phyloP scores from a whole-genome alignment of 371 early-diverging fungal species.

The Mucor sp. region DNA sequence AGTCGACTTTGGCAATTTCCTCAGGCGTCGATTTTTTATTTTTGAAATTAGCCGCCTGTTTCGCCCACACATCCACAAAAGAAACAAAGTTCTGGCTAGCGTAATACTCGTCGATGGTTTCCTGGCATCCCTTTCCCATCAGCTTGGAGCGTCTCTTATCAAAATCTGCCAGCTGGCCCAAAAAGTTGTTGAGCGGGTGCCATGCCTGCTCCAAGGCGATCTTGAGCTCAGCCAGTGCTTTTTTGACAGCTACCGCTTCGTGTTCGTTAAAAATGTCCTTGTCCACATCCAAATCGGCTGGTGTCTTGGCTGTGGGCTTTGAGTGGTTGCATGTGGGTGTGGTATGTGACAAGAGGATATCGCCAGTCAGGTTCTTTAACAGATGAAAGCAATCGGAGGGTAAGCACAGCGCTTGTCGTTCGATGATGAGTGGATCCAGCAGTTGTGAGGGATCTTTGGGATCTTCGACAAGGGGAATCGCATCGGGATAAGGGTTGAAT shows the following conservation, averaged over 20 bases:
- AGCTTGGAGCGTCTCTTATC: constrained; percentile 34
- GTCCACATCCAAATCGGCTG: constrained; percentile 73
- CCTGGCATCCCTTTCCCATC: constrained; percentile 42
- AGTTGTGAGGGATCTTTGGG: constrained; percentile 63
- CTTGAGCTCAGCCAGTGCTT: constrained; percentile 41
- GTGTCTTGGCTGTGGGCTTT: constrained; percentile 64
- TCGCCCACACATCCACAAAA: constrained; percentile 38
- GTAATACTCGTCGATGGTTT: constrained; percentile 32
- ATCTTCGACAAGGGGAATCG: constrained; percentile 59
- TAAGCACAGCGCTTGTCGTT: constrained; percentile 62
- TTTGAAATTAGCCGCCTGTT: constrained; percentile 12
- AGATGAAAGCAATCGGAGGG: constrained; percentile 69
- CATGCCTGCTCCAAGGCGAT: constrained; percentile 39
- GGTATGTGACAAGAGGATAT: constrained; percentile 71
- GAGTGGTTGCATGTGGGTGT: constrained; percentile 77
- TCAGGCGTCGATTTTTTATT: constrained; percentile 29
- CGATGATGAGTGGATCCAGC: constrained; percentile 61
- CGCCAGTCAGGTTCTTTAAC: constrained; percentile 70
- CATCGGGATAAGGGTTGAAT: constrained; percentile 65
- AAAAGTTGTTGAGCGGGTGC: constrained; percentile 48
- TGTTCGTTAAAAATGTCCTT: constrained; percentile 69
- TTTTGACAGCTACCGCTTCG: constrained; percentile 41
- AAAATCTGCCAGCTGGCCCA: constrained; percentile 41
- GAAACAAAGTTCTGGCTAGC: constrained; percentile 27
- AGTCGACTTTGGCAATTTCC: constrained; percentile 56